A percentile compares a stretch with the other conserved stretches of the same genome.
These are phyloP conservation scores for Lepidium sativum DNA, from an alignment of 345 rosid species.

Conservation along the genomic window DNA sequence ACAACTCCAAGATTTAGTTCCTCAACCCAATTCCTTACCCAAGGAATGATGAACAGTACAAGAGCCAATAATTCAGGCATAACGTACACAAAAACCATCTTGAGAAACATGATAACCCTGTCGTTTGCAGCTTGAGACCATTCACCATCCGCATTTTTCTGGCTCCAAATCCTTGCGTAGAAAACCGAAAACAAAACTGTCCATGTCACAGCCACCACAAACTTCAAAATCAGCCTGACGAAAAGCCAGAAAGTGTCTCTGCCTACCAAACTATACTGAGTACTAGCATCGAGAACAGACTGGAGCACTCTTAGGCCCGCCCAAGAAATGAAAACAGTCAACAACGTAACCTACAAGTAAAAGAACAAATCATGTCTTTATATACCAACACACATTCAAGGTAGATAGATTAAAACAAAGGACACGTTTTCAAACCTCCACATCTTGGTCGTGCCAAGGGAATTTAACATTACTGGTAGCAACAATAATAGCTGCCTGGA, in stretches of 20 bases:
- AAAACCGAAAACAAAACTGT: conserved; percentile 63
- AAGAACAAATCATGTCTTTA: not conserved
- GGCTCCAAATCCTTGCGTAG: conserved; percentile 76
- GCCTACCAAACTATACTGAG: conserved; percentile 77
- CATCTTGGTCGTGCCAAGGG: conserved; percentile 58
- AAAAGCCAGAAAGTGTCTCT: conserved; percentile 54
- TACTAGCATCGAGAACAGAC: conserved; percentile 74
- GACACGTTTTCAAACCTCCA: conserved; percentile 30
- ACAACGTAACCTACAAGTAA: conserved; percentile 52
- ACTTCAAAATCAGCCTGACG: conserved; percentile 71
- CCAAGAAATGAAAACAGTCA: conserved; percentile 88
- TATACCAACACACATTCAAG: conserved; percentile 1
- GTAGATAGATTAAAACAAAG: not conserved
- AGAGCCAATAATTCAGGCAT: conserved; percentile 74
- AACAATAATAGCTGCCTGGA: conserved; percentile 74
- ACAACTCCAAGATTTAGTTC: conserved; percentile 54
- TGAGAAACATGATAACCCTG: conserved; percentile 50
- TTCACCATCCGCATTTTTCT: conserved; percentile 43
- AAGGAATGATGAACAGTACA: conserved; percentile 64
- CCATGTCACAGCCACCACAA: conserved; percentile 60
- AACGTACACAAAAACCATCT: conserved; percentile 54
- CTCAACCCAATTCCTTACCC: conserved; percentile 72
- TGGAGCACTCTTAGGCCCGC: conserved; percentile 58
- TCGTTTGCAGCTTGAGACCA: conserved; percentile 61
- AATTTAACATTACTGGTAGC: conserved; percentile 49